Base-by-base conservation (phyloP, 768 basidiomycete genomes). In the Trametes cingulata region DNA sequence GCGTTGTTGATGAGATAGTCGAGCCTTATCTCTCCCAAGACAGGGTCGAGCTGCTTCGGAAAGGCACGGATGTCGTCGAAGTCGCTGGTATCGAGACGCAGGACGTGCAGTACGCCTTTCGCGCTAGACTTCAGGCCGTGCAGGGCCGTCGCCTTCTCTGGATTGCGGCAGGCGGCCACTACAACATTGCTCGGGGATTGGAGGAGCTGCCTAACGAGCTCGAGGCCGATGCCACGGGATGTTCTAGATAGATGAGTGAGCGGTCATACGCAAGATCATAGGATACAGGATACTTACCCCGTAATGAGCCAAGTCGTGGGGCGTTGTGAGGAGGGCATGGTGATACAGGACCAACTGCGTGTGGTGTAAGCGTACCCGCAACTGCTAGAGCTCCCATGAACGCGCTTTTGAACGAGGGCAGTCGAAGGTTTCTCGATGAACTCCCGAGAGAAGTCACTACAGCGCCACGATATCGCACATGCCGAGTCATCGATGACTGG, bases 1-100 rank as follows among this genome's bases (percentile, higher is more conserved):
- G 50, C 67, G 40, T 76, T 77, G 66, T 77, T 79, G 52, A 76
- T 60, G 24, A 79, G 65, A 50, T 75, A 77, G 60, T 78, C 75
- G 6, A 78, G 62, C 6, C 75, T 74, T 15, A 51, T 56, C 24
- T 62, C 64, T 5, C 58, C 68, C 13, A 78, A 56, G 15, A 73
- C 50, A 35, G 56, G 63, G 27, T 64, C 67, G 25, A 72, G 68
- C 6, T 58, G 35, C 24, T 55, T 54, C 3, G 63, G 64, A 14
- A 71, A 68, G 0, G 43, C 64, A 10, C 69, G 60, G 57, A 33
- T 33, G 29, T 33, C 29, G 29, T 33, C 29, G 29, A 33, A 33
- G 29, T 33, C 29, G 10, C 29, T 33, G 29, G 29, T 33, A 33
- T 33, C 29, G 4, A 33, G 29, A 5, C 29, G 29, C 29, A 10